Base-by-base conservation (phyloP, 495 filamentous ascomycete species). In the Terfezia boudieri region DNA sequence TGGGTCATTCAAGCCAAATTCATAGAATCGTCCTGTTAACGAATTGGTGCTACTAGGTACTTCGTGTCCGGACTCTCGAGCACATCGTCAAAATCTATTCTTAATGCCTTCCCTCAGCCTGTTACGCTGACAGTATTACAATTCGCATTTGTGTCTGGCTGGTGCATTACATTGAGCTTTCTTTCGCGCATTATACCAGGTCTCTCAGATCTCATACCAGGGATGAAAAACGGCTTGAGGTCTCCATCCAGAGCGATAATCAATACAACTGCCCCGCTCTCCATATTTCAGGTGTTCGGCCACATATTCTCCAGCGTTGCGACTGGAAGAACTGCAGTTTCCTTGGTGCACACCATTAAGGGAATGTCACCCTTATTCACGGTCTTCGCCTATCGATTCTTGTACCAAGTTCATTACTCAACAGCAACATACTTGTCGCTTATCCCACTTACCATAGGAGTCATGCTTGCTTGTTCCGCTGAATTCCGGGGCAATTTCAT, bases 311-410 rank as follows among this genome's bases (percentile, higher is more conserved):
- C 80, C 62, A 92, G 87, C 8, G 93, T 86, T 61, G 88, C 90
- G 12, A 99, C 86, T 51, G 79, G 84, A 48, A 83, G 87, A 58
- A 96, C 96, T 43, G 87, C 92, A 6, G 90, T 99, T 9, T 94
- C 89, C 20, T 74, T 99, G 43, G 90, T 99, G 16, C 90, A 99
- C 69, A 96, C 92, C 1, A 95, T 99, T 66, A 99, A 99, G 55
- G 92, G 90, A n/a, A 81, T 99, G 49, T 96, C 92, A 1, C 90
- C 90, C 2, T 74, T 99, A 26, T 89, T 96, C 64, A 96, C 90
- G 0, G 90, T 99, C 53, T 66, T 94, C 14, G 90, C 92, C 37
- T 96, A 96, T 68, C 81, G 92, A 12, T 66, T 90, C 57, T 70
- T 94, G 61, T 94, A 89, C 68, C 73, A 81, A 58, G 86, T 96